These are phyloP conservation scores for Phylloporus arenicola DNA, from an alignment of 768 basidiomycete species.

Conservation along the genomic window DNA sequence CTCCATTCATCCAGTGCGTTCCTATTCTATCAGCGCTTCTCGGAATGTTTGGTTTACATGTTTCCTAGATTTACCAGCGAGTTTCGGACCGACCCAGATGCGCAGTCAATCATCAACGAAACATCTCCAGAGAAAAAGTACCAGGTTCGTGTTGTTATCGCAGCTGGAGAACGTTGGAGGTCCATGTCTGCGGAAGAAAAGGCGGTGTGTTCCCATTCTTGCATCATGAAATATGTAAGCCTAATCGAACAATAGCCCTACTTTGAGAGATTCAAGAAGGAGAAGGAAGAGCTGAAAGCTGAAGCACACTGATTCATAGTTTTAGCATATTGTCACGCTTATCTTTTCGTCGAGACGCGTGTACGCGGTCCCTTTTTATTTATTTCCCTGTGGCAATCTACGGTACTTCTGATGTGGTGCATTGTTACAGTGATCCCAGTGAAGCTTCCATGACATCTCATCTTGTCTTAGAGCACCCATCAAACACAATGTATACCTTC, in stretches of 20 bases:
- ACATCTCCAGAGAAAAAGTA: neutral
- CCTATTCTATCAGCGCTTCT: neutral
- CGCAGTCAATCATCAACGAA: conserved; percentile 10
- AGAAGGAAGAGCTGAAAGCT: conserved; percentile 10
- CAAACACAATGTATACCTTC: conserved; percentile 3
- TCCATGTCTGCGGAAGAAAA: conserved; percentile 30
- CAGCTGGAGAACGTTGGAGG: conserved; percentile 27
- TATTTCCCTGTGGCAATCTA: neutral
- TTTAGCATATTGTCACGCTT: neutral
- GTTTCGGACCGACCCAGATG: conserved; percentile 15
- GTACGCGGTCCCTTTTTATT: conserved; percentile 1
- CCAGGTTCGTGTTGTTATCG: conserved; percentile 2
- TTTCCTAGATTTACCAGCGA: conserved; percentile 17
- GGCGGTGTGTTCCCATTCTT: conserved; percentile 15
- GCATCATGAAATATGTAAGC: neutral
- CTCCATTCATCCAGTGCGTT: conserved; percentile 26
- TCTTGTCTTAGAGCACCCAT: neutral
- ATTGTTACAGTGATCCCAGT: conserved; percentile 7
- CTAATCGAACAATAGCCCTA: conserved; percentile 18
- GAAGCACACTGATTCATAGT: conserved; percentile 5
- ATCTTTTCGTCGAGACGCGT: neutral
- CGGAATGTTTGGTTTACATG: neutral
- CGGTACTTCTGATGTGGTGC: conserved; percentile 7
- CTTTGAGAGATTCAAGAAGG: conserved; percentile 12
- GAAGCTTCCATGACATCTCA: conserved; percentile 1